Evolutionary conservation across 495 filamentous ascomycete species (phyloP), one percentile per base, ranked within the genome.

Genomic region (Penicillium ochrochloron): DNA sequence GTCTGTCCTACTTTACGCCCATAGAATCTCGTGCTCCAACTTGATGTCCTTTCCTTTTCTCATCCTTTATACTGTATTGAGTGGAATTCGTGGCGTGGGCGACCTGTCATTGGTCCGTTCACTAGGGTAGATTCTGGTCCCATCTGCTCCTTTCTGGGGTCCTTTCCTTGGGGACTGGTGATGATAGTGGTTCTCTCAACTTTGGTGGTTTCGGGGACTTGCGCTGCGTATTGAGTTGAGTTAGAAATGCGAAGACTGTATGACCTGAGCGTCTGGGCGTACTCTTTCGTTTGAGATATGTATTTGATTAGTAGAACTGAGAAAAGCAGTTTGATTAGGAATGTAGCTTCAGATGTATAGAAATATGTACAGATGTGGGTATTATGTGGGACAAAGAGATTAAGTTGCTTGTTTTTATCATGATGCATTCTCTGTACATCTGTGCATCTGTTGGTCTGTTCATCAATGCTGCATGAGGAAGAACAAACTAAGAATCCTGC

Each of bases 181-280:
- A 25, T 12, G 3, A 23, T 23, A 23, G 44, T 27, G 25, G 42
- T 21, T 6, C 19, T 17, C 37, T 2, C 14, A 21, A 3, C 10
- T 44, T n/a, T 19, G 41, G 41, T 44, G 41, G 9, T 48, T 0
- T 48, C 3, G 9, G 21, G 44, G 19, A 25, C 48, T 52, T 52
- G 48, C 15, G 25, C 7, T 31, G 25, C 48, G 21, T 29, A 27
- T 52, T 3, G 6, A 15, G 25, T 15, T 50, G 15, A 15, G 25
- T 51, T 52, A 52, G 48, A 52, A 52, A 52, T 52, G 17, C 25
- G 48, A 52, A 31, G 48, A 52, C 48, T 31, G 25, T 29, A 52
- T 52, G 48, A 31, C 12, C 21, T 52, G 2, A 29, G 25, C 25
- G 25, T 6, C 17, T 51, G 21, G 44, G 21, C 19, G 19, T 52